Conservation (phyloP, 78 protist species). For the Dictyostelium brefeldianum region DNA sequence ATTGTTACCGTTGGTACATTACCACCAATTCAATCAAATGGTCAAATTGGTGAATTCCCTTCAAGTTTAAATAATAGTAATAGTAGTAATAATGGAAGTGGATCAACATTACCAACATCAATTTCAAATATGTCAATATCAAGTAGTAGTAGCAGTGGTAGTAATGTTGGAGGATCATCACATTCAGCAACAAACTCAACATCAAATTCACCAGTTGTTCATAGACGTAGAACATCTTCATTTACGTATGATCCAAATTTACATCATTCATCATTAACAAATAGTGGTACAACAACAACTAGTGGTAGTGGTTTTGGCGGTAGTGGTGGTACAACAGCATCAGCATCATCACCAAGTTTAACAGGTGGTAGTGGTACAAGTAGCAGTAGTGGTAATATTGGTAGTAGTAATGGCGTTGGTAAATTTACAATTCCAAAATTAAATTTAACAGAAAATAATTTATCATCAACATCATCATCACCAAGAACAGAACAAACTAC, state of each 20-base stretch:
- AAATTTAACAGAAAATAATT: not conserved
- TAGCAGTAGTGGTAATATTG: too few relatives aligned
- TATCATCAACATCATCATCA: not conserved
- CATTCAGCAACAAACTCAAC: not conserved
- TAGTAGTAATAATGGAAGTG: not conserved
- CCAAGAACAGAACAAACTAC: not conserved
- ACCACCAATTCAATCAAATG: constrained; percentile 14
- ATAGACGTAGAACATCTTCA: constrained; percentile 21
- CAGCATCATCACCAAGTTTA: constrained; percentile 9
- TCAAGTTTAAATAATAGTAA: not conserved
- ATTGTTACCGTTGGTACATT: constrained; percentile 41
- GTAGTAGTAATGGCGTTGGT: too few relatives aligned
- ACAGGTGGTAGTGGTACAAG: not conserved
- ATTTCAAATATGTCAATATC: not conserved
- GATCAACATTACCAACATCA: not conserved
- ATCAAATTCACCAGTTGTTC: not conserved
- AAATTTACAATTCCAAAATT: constrained; percentile 35
- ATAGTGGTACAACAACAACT: not conserved
- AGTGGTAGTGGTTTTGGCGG: not conserved
- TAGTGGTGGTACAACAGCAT: not conserved
- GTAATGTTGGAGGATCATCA: not conserved
- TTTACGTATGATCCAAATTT: constrained; percentile 15
- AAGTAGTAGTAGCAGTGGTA: not conserved
- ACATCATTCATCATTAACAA: constrained; percentile 17
- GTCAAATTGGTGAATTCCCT: constrained; percentile 18